phyloP scores from a whole-genome alignment of 805 yeast genomes.

The Ogataea methanolica region DNA sequence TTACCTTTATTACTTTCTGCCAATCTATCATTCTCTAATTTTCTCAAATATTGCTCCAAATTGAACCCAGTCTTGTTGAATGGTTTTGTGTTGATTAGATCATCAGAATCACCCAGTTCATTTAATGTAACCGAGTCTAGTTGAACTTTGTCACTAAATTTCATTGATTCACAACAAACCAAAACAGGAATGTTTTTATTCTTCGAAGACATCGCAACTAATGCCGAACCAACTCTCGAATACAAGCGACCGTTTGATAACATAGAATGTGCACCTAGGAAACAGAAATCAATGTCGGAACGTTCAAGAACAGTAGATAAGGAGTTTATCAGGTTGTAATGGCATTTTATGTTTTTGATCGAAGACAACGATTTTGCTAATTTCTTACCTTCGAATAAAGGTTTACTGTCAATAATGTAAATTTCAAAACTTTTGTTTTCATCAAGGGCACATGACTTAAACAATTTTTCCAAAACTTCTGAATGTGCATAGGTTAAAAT shows the following conservation, averaged over 20 bases:
- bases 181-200: conserved; percentile 88
- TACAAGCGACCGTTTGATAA: conserved; percentile 89
- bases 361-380: conserved; percentile 61
- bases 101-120: conserved; percentile 81
- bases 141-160: conserved; percentile 92
- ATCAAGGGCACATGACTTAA: conserved; percentile 60
- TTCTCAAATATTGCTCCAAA: conserved; percentile 54
- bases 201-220: conserved; percentile 87
- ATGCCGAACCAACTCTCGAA: conserved; percentile 92
- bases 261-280: conserved; percentile 96
- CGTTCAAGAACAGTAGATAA: conserved; percentile 69
- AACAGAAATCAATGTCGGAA: conserved; percentile 77
- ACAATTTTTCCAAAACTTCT: conserved; percentile 70
- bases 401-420: conserved; percentile 87
- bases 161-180: conserved; percentile 92
- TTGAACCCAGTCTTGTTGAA: conserved; percentile 60
- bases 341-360: conserved; percentile 57
- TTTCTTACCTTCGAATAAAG: conserved; percentile 87
- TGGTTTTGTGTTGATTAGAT: conserved; percentile 52
- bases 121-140: conserved; percentile 92
- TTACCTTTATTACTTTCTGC: conserved; percentile 3
- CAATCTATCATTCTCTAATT: conserved; percentile 29
- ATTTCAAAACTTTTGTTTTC: conserved; percentile 68
- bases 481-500: conserved; percentile 88
- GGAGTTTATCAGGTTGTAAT: conserved; percentile 76